phyloP scores from a whole-genome alignment of 495 filamentous ascomycete species.

The Gamarada debralockiae region DNA sequence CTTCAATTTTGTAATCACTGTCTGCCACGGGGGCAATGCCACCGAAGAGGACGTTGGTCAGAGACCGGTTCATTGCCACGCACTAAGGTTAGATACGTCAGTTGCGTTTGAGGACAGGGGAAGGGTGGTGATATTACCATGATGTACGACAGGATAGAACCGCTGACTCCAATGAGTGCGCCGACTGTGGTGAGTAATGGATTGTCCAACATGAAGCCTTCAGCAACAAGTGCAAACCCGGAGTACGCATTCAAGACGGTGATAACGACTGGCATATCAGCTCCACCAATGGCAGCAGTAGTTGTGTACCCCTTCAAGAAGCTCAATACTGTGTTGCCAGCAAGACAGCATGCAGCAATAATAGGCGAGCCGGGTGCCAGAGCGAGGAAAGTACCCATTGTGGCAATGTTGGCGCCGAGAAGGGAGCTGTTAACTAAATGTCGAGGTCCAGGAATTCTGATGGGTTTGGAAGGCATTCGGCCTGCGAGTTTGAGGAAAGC shows the following conservation, averaged over 20 bases:
- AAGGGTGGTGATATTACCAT: conserved; percentile 33
- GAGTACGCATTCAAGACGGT: conserved; percentile 83
- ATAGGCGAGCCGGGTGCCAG: conserved; percentile 69
- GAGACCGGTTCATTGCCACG: conserved; percentile 77
- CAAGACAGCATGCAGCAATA: conserved; percentile 69
- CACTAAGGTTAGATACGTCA: conserved; percentile 54
- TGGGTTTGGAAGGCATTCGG: conserved; percentile 68
- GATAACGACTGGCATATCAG: conserved; percentile 84
- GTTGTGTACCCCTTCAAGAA: conserved; percentile 82
- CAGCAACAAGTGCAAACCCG: conserved; percentile 77
- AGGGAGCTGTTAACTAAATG: conserved; percentile 68
- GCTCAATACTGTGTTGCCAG: conserved; percentile 67
- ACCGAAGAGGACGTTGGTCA: conserved; percentile 79
- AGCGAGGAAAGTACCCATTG: conserved; percentile 74
- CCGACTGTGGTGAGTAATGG: conserved; percentile 74
- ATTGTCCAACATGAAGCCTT: conserved; percentile 85
- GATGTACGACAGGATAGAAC: conserved; percentile 79
- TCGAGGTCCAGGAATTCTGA: conserved; percentile 57
- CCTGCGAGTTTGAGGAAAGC: conserved; percentile 78
- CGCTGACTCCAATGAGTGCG: conserved; percentile 74
- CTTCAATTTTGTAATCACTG: conserved; percentile 67
- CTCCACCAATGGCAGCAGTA: conserved; percentile 78
- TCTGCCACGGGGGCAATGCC: conserved; percentile 60
- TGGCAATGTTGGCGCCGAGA: conserved; percentile 66
- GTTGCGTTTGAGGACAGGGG: too few species aligned